These are phyloP conservation scores for Colletotrichum sp. DNA, from an alignment of 2,329 filamentous ascomycete species.

Conservation along the genomic window DNA sequence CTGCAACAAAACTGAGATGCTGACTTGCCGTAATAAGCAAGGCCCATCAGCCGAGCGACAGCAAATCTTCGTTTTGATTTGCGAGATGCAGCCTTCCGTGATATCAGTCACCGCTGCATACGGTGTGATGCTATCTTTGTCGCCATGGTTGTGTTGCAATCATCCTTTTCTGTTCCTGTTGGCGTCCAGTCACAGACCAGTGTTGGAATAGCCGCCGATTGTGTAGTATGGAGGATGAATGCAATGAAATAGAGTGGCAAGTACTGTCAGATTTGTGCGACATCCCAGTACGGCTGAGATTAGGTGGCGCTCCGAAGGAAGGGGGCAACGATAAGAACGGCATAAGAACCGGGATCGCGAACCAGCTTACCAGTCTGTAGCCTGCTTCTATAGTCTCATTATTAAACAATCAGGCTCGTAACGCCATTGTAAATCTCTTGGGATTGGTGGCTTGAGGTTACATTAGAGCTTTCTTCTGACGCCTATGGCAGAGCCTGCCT, in stretches of 20 bases:
- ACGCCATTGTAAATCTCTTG: rapidly evolving
- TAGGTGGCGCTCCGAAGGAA: not conserved
- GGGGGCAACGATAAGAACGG: not conserved
- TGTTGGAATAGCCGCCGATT: no score
- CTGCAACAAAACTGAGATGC: not conserved
- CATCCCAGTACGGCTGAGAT: no score
- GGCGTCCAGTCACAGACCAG: no score
- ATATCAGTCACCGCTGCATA: not conserved
- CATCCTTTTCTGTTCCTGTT: no score
- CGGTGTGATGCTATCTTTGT: no score
- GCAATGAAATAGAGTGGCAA: no score
- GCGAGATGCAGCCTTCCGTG: not conserved
- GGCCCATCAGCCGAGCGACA: no score
- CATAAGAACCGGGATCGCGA: not conserved
- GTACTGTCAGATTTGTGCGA: no score
- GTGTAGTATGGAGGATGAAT: no score
- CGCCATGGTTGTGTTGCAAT: no score
- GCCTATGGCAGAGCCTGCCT: not conserved
- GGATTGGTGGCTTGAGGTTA: not conserved
- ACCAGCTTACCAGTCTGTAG: not conserved
- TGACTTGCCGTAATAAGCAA: not conserved
- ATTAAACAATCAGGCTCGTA: not conserved
- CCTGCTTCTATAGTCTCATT: not conserved
- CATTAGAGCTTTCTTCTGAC: not conserved
- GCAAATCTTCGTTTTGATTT: not conserved